Evolutionary conservation across 2,329 filamentous ascomycete genomes (phyloP), one percentile per base, ranked within the genome.

Genomic region (Apiospora marii): DNA sequence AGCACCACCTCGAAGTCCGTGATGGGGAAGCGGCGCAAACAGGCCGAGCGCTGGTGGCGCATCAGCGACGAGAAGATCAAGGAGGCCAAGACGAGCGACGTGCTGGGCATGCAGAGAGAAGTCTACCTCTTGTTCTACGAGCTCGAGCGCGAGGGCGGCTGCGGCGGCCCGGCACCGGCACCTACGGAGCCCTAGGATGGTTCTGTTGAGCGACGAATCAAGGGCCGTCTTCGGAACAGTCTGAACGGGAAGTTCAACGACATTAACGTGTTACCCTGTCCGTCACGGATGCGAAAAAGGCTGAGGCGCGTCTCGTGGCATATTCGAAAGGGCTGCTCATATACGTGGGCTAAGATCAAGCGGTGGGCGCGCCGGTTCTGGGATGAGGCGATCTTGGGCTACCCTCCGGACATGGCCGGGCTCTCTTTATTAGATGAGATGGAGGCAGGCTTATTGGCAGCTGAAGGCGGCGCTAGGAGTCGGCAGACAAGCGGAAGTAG

Each of bases 81-180:
- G 80, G 96, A 98, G 83, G 93, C 94, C 76, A 98, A 95, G 85
- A 98, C 95, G 7, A 90, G 88, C 71, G 96, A 99, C 77, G 94
- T 99, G 8, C 82, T 99, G 72, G 91, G 91, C 10, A 98, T 98
- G 95, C 95, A 98, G 83, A 92, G 92, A 78, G 96, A 99, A 83
- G 96, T 98, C 0, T 99, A 99, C 82, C 85, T 99, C 80, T 83
- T 99, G 70, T 99, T 99, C 82, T 99, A 99, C 83, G 96, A 98
- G 85, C 85, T 97, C 77, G 93, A 96, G 75, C 87, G 86, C 76
- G 82, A 83, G 19, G 30, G 70, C 22, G 44, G 44, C 44, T 24
- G 70, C 27, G 34, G 70, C 27, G 44, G 44, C 44, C 44, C 44
- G 44, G 37, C 27, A 30, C 72, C 70, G 67, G 37, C n/a, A 30